These are phyloP conservation scores for Tulasnella sp. DNA, from an alignment of 768 basidiomycete genomes.

Conservation along the genomic window DNA sequence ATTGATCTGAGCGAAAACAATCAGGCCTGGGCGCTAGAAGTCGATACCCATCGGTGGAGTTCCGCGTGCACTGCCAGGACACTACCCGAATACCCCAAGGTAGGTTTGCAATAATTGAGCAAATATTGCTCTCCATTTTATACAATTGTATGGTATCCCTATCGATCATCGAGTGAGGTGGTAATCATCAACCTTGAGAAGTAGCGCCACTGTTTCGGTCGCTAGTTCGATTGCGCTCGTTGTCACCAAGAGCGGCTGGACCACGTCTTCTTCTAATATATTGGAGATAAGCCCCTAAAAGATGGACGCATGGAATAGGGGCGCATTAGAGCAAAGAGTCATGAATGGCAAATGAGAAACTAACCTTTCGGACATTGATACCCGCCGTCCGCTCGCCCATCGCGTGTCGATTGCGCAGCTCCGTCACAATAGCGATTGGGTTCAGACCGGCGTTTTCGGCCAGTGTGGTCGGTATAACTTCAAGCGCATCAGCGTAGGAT, in stretches of 20 bases:
- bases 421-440: constrained; percentile 96
- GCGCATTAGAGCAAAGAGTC: neutral
- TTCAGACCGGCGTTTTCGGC: constrained; percentile 98
- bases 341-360: constrained; percentile 21
- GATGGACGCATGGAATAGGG: neutral
- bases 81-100: too few species aligned
- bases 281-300: constrained; percentile 87
- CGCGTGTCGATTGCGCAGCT: constrained; percentile 92
- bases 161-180: constrained; percentile 21
- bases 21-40: too few species aligned
- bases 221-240: constrained; percentile 92
- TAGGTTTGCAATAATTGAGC: too few species aligned
- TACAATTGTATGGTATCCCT: too few species aligned
- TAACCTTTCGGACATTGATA: constrained; percentile 94
- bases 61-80: too few species aligned
- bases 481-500: constrained; percentile 93
- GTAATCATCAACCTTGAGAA: constrained; percentile 90
- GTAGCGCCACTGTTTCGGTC: constrained; percentile 93
- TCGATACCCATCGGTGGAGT: too few species aligned
- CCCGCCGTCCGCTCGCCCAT: constrained; percentile 90
- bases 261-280: constrained; percentile 93
- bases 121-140: too few species aligned
- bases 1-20: too few species aligned
- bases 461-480: constrained; percentile 93
- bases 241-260: constrained; percentile 88